Evolutionary conservation across 352 stramenopile species (phyloP).

Genomic region (Salisapilia sapeloensis): DNA sequence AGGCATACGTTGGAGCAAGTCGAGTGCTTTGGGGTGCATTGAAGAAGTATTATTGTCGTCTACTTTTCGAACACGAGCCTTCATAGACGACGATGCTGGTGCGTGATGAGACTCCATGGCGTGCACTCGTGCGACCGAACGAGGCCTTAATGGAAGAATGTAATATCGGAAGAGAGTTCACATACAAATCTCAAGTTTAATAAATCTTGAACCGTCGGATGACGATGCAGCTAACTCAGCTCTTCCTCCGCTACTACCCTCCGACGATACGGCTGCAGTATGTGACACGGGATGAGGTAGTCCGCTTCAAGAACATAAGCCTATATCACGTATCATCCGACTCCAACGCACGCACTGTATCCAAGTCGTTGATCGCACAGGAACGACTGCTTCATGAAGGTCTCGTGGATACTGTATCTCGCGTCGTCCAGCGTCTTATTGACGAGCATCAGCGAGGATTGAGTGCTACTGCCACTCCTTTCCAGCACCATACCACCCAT

Average conservation of each 20-base stretch:
- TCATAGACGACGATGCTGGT: too few relatives aligned
- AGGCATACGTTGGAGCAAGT: constrained; percentile 43
- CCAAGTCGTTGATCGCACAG: constrained; percentile 28
- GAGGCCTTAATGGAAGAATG: too few relatives aligned
- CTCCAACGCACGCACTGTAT: constrained; percentile 36
- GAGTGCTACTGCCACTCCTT: constrained; percentile 8
- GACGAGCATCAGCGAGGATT: constrained; percentile 38
- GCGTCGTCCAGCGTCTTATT: constrained; percentile 50
- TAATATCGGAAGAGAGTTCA: too few relatives aligned
- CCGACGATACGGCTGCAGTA: constrained; percentile 51
- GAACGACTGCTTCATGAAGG: constrained; percentile 38
- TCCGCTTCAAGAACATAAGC: constrained; percentile 37
- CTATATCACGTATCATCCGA: constrained; percentile 46
- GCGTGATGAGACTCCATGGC: too few relatives aligned
- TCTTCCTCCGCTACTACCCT: constrained; percentile 62
- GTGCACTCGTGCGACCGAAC: too few relatives aligned
- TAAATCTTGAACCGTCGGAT: constrained; percentile 1
- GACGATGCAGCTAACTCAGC: constrained; percentile 37
- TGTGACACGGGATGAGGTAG: constrained; percentile 17
- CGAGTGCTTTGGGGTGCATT: too few relatives aligned
- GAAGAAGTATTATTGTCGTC: too few relatives aligned
- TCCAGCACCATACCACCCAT: constrained; percentile 18
- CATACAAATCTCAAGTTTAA: too few relatives aligned
- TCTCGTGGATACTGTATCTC: constrained; percentile 20
- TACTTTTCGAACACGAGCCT: too few relatives aligned